phyloP scores from a whole-genome alignment of 2,329 filamentous ascomycete genomes.

The Ophiocordyceps polyrhachis-furcata region DNA sequence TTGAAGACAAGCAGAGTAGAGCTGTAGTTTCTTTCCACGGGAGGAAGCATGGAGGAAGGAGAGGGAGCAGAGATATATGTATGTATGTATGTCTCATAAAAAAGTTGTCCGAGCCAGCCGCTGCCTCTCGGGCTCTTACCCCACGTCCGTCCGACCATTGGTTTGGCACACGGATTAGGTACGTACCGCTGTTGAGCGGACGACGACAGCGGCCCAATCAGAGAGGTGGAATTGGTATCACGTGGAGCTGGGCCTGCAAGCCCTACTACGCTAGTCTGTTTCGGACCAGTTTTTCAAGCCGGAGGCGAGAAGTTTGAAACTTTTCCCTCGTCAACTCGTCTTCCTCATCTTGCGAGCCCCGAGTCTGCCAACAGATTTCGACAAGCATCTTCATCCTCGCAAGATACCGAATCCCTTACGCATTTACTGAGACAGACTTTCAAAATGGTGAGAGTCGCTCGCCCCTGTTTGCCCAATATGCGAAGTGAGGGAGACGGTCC shows the following conservation, averaged over 20 bases:
- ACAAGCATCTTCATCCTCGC: slow-evolving; percentile 29
- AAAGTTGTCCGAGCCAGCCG: too few relatives aligned
- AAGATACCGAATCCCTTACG: slow-evolving; percentile 21
- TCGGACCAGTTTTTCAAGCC: slow-evolving; percentile 18
- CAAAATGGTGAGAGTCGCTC: slow-evolving; percentile 47
- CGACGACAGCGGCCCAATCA: slow-evolving; percentile 6
- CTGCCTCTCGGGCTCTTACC: too few relatives aligned
- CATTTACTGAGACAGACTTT: slow-evolving; percentile 28
- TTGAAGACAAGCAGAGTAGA: too few relatives aligned
- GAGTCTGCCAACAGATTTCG: slow-evolving; percentile 39
- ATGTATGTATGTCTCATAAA: too few relatives aligned
- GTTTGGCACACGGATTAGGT: slow-evolving; percentile 3
- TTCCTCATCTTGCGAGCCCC: slow-evolving; percentile 29
- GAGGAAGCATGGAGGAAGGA: too few relatives aligned
- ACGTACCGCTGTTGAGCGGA: slow-evolving; percentile 1
- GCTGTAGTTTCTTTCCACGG: too few relatives aligned
- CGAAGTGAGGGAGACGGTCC: slow-evolving; percentile 4
- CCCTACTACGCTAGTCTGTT: slow-evolving; percentile 20
- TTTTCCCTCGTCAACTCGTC: slow-evolving; percentile 28
- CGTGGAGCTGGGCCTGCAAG: slow-evolving; percentile 17
- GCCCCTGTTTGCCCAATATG: slow-evolving; percentile 3
- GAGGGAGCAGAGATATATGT: too few relatives aligned
- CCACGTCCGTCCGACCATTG: neutral
- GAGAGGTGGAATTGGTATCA: slow-evolving; percentile 8
- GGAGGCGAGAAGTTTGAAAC: slow-evolving; percentile 20